These are phyloP conservation scores for Eucalyptus victrix DNA, from an alignment of 345 rosid species.

Conservation along the genomic window DNA sequence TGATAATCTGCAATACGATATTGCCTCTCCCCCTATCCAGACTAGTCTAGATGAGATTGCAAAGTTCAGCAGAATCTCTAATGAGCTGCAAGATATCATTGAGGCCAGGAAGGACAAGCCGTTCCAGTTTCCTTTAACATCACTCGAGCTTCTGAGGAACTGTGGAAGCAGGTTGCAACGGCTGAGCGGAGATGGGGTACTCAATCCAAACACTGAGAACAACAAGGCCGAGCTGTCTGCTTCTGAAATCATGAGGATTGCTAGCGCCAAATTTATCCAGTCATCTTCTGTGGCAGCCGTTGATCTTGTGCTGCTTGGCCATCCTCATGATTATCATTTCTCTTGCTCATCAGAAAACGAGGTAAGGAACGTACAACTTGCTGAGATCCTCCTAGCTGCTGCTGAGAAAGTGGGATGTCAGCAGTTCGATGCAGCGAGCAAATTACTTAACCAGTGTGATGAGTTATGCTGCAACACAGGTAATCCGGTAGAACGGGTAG, in stretches of 20 bases:
- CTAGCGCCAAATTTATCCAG: conserved; percentile 9
- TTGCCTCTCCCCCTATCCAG: conserved; percentile 10
- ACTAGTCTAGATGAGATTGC: conserved; percentile 7
- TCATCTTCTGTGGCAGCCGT: neutral
- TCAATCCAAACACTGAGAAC: neutral
- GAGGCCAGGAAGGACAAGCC: neutral
- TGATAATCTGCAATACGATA: conserved; percentile 4
- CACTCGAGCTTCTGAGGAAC: conserved; percentile 22
- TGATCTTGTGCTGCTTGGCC: neutral
- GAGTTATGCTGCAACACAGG: neutral
- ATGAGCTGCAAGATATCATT: neutral
- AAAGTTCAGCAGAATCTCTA: neutral
- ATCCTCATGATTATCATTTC: neutral
- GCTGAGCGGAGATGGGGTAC: neutral
- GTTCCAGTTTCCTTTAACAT: conserved; percentile 1
- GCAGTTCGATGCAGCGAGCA: conserved; percentile 2
- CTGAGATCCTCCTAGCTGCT: conserved; percentile 4
- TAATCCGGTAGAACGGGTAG: conserved; percentile 5
- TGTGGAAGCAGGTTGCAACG: conserved; percentile 3
- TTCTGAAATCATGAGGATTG: conserved; percentile 8
- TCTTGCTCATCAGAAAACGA: conserved; percentile 5
- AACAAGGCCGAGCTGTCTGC: neutral
- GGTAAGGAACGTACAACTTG: conserved; percentile 9
- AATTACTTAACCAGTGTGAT: conserved; percentile 3
- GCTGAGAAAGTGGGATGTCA: conserved; percentile 13